phyloP scores from a whole-genome alignment of 2,329 filamentous ascomycete species.

The Tolypocladium paradoxum region DNA sequence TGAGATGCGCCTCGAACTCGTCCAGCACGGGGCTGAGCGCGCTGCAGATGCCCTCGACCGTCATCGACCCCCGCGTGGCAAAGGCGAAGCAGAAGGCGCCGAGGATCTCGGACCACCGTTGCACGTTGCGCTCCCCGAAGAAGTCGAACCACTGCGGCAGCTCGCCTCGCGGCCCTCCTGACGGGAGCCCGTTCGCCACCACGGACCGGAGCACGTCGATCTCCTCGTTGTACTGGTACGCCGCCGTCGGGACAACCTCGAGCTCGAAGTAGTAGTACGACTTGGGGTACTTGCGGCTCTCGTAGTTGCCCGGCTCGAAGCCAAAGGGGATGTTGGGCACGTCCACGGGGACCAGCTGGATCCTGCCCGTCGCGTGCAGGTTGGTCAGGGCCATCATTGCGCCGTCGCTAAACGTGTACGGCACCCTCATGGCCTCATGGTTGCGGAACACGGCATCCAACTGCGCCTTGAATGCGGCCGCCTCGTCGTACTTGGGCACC shows the following conservation, averaged over 20 bases:
- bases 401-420: slow-evolving; percentile 51
- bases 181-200: slow-evolving; percentile 28
- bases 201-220: slow-evolving; percentile 30
- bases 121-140: slow-evolving; percentile 45
- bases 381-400: slow-evolving; percentile 57
- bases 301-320: slow-evolving; percentile 60
- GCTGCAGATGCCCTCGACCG: slow-evolving; percentile 38
- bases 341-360: slow-evolving; percentile 41
- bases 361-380: slow-evolving; percentile 46
- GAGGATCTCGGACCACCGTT: slow-evolving; percentile 54
- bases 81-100: slow-evolving; percentile 51
- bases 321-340: slow-evolving; percentile 57
- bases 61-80: slow-evolving; percentile 50
- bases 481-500: slow-evolving; percentile 44
- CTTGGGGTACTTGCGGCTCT: slow-evolving; percentile 57
- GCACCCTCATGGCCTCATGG: slow-evolving; percentile 31
- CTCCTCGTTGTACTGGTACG: slow-evolving; percentile 46
- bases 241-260: slow-evolving; percentile 50
- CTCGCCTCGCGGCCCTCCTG: slow-evolving; percentile 29
- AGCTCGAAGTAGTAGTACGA: slow-evolving; percentile 54
- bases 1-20: slow-evolving; percentile 48
- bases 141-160: slow-evolving; percentile 67
- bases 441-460: slow-evolving; percentile 46
- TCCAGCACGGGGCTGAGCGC: slow-evolving; percentile 49
- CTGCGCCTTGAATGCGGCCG: slow-evolving; percentile 45